phyloP scores from a whole-genome alignment of 768 basidiomycete genomes.

The Russula vinacea region DNA sequence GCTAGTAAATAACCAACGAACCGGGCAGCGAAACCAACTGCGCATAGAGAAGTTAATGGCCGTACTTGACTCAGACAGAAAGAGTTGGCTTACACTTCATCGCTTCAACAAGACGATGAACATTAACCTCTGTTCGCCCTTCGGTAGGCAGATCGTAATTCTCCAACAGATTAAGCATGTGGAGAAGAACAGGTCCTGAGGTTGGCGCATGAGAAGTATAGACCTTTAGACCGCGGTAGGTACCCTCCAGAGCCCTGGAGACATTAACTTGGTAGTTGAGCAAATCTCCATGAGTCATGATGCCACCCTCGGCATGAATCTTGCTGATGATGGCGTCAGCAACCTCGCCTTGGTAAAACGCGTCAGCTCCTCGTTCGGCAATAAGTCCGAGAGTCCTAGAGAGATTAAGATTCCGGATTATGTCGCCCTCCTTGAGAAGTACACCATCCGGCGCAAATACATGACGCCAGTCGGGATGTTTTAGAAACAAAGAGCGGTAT shows the following conservation, averaged over 20 bases:
- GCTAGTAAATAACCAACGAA: slow-evolving; percentile 31
- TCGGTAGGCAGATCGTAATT: slow-evolving; percentile 52
- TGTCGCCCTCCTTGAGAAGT: slow-evolving; percentile 71
- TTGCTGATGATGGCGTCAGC: slow-evolving; percentile 76
- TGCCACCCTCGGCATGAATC: slow-evolving; percentile 68
- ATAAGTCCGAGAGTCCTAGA: slow-evolving; percentile 73
- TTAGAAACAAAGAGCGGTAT: slow-evolving; percentile 56
- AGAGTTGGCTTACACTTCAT: slow-evolving; percentile 62
- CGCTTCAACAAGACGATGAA: slow-evolving; percentile 79
- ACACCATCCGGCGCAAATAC: slow-evolving; percentile 78
- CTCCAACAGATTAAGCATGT: slow-evolving; percentile 90
- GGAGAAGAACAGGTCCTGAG: slow-evolving; percentile 83
- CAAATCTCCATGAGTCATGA: slow-evolving; percentile 74
- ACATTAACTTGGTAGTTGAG: slow-evolving; percentile 66
- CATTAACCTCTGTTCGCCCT: slow-evolving; percentile 58
- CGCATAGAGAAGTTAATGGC: slow-evolving; percentile 28
- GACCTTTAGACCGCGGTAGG: slow-evolving; percentile 71
- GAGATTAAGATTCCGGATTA: slow-evolving; percentile 67
- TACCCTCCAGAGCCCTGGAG: slow-evolving; percentile 69
- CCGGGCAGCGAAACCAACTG: slow-evolving; percentile 64
- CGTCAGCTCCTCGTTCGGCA: slow-evolving; percentile 71
- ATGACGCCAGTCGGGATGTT: slow-evolving; percentile 69
- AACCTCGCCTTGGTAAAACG: slow-evolving; percentile 87
- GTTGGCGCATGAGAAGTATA: slow-evolving; percentile 86
- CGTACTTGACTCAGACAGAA: slow-evolving; percentile 12